These are phyloP conservation scores for Chimonanthus salicifolius DNA, from an alignment of 164 flowering plant species.

Conservation along the genomic window DNA sequence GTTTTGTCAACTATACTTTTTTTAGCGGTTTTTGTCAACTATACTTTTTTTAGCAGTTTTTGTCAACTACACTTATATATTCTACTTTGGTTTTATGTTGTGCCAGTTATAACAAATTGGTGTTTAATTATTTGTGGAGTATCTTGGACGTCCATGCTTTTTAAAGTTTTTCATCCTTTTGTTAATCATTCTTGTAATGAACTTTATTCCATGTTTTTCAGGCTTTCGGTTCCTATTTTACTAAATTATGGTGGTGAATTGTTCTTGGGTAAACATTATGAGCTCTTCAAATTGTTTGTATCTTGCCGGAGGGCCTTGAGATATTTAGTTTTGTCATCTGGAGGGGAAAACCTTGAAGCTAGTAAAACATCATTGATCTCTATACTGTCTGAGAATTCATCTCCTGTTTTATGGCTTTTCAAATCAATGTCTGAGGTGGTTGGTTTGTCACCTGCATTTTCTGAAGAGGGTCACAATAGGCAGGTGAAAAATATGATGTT, in stretches of 20 bases:
- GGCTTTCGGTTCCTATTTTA: slow-evolving; percentile 47
- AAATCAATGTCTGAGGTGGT: slow-evolving; percentile 47
- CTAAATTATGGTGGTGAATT: slow-evolving; percentile 22
- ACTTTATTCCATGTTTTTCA: slow-evolving; percentile 27
- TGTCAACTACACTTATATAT: too few relatives aligned
- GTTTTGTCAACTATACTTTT: too few relatives aligned
- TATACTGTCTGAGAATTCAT: slow-evolving; percentile 27
- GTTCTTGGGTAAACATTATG: slow-evolving; percentile 10
- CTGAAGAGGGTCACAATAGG: slow-evolving; percentile 23
- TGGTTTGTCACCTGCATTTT: slow-evolving; percentile 24
- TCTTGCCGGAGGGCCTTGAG: slow-evolving; percentile 71
- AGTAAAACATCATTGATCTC: slow-evolving; percentile 22
- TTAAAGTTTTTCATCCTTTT: background rate
- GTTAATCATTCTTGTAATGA: background rate
- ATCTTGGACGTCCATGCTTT: background rate
- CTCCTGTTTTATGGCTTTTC: slow-evolving; percentile 53
- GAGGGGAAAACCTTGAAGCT: slow-evolving; percentile 32
- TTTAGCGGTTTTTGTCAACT: too few relatives aligned
- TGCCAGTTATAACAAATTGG: background rate
- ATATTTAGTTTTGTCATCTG: slow-evolving; percentile 36
- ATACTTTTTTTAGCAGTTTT: too few relatives aligned
- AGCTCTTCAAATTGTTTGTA: slow-evolving; percentile 48
- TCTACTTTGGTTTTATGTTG: too few relatives aligned
- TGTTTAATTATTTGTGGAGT: background rate
- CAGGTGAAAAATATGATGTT: slow-evolving; percentile 31